Evolutionary conservation across 805 yeast genomes (phyloP).

Genomic region (Nakazawaea ishiwadae): DNA sequence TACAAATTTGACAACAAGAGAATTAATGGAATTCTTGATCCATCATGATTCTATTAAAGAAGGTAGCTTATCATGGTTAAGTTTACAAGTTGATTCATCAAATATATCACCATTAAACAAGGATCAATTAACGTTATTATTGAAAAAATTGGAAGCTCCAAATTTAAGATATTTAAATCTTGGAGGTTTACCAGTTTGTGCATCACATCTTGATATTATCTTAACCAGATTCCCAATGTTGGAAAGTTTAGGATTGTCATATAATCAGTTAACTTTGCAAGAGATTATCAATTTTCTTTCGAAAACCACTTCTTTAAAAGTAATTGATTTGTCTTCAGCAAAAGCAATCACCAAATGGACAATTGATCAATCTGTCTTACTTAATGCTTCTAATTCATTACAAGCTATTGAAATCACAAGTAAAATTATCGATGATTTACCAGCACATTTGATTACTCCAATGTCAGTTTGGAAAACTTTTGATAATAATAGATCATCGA

Average conservation of each 20-base stretch:
- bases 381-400: slow-evolving; percentile 43
- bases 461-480: slow-evolving; percentile 41
- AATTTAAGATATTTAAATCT: slow-evolving; percentile 43
- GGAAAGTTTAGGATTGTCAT: slow-evolving; percentile 38
- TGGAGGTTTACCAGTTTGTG: slow-evolving; percentile 47
- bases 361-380: slow-evolving; percentile 40
- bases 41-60: slow-evolving; percentile 59
- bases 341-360: slow-evolving; percentile 57
- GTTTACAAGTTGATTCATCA: slow-evolving; percentile 48
- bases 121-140: slow-evolving; percentile 37
- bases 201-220: slow-evolving; percentile 32
- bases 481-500: slow-evolving; percentile 53
- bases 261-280: slow-evolving; percentile 30
- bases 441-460: slow-evolving; percentile 24
- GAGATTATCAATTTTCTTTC: slow-evolving; percentile 33
- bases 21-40: slow-evolving; percentile 61
- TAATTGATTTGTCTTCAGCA: slow-evolving; percentile 65
- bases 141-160: slow-evolving; percentile 39
- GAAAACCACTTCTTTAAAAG: slow-evolving; percentile 31
- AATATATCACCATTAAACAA: slow-evolving; percentile 46
- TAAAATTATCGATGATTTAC: slow-evolving; percentile 46
- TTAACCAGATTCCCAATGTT: slow-evolving; percentile 33
- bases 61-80: slow-evolving; percentile 44
- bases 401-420: slow-evolving; percentile 64
- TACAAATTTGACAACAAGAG: slow-evolving; percentile 66